These are phyloP conservation scores for Actinidia chinensis DNA, from an alignment of 179 eudicot species.

Conservation along the genomic window DNA sequence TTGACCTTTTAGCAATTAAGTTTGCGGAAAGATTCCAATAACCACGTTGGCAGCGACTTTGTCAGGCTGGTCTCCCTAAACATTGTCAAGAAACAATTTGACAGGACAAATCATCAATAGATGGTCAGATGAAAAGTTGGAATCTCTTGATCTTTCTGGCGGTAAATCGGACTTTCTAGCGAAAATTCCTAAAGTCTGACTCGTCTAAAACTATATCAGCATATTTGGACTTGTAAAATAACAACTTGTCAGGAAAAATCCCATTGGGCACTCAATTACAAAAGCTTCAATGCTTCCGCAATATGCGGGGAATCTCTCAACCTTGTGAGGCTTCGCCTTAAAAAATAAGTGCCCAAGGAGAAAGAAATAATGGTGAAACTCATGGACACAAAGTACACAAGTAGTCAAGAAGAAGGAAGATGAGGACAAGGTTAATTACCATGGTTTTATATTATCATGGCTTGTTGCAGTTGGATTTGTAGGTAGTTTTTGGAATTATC, in stretches of 20 bases:
- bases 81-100: constrained; percentile 37
- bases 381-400: neutral
- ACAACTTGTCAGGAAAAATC: constrained; percentile 42
- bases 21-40: constrained; percentile 37
- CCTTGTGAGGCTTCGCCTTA: constrained; percentile 22
- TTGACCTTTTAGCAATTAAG: constrained; percentile 29
- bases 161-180: constrained; percentile 32
- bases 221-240: constrained; percentile 26
- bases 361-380: neutral
- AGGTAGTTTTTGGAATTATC: neutral
- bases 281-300: constrained; percentile 12
- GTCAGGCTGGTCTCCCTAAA: constrained; percentile 23
- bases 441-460: neutral
- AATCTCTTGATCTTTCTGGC: constrained; percentile 43
- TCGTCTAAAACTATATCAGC: neutral
- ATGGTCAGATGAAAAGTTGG: constrained; percentile 31
- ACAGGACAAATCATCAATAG: constrained; percentile 25
- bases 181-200: constrained; percentile 25
- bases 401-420: constrained; percentile 13
- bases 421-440: neutral
- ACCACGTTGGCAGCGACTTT: constrained; percentile 23
- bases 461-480: neutral
- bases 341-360: neutral
- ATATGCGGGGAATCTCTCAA: neutral
- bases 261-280: constrained; percentile 32